phyloP scores from a whole-genome alignment of 345 rosid species.

The Arabidopsis thaliana region DNA sequence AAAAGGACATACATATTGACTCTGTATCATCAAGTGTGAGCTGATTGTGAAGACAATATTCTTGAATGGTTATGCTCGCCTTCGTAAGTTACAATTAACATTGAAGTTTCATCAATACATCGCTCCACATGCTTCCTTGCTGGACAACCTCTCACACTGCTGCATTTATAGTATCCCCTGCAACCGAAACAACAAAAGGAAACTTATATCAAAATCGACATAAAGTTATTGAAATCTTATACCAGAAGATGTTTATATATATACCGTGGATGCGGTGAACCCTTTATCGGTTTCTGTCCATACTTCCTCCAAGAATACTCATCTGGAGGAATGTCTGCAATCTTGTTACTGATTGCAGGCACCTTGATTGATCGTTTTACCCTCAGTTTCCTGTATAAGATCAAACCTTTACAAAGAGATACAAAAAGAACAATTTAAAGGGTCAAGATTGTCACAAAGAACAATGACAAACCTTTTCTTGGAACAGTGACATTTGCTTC shows the following conservation, averaged over 20 bases:
- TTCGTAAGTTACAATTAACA: constrained; percentile 81
- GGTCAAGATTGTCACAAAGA: constrained; percentile 6
- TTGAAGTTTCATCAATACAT: constrained; percentile 73
- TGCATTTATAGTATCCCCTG: constrained; percentile 90
- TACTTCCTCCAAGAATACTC: constrained; percentile 89
- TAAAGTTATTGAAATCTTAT: neutral
- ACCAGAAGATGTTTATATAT: neutral
- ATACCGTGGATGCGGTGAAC: constrained; percentile 87
- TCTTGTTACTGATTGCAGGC: constrained; percentile 88
- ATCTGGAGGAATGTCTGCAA: constrained; percentile 86
- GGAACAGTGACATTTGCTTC: constrained; percentile 80
- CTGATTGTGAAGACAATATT: constrained; percentile 58
- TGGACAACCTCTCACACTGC: constrained; percentile 81
- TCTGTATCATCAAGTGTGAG: constrained; percentile 52
- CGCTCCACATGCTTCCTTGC: constrained; percentile 92
- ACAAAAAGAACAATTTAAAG: neutral
- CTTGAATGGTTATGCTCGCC: constrained; percentile 81
- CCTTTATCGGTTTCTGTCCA: constrained; percentile 87
- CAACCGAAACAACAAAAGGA: constrained; percentile 9
- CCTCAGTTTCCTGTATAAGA: constrained; percentile 59
- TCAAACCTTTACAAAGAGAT: constrained; percentile 16
- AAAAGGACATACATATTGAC: neutral
- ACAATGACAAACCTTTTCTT: constrained; percentile 61
- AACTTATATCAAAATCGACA: neutral
- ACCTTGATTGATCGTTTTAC: constrained; percentile 73